phyloP scores from a whole-genome alignment of 2,329 filamentous ascomycete species.

The Xylariaceae sp. region DNA sequence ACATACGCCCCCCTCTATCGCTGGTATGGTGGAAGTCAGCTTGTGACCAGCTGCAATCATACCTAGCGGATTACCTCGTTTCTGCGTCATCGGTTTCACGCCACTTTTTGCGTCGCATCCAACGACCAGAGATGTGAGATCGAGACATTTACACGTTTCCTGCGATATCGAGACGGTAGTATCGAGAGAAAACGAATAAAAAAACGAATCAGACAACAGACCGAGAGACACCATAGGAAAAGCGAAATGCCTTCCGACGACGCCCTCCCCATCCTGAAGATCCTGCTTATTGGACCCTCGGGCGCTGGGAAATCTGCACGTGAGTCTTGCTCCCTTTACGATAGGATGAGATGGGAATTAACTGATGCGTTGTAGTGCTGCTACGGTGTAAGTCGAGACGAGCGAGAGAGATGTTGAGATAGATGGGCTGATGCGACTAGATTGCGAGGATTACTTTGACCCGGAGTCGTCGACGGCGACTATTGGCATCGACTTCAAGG shows the following conservation, averaged over 20 bases:
- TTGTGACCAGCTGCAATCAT: neutral
- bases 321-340: conserved; percentile 30
- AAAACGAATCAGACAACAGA: no score
- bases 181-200: no score
- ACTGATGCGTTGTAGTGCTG: conserved; percentile 37
- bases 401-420: no score
- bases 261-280: conserved; percentile 45
- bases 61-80: neutral
- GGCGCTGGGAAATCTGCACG: conserved; percentile 52
- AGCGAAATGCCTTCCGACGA: conserved; percentile 35
- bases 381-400: conserved; percentile 36
- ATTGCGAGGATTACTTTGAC: conserved; percentile 54
- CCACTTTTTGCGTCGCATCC: neutral
- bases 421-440: conserved; percentile 8
- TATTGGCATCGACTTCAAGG: conserved; percentile 54
- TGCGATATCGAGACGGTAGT: no score
- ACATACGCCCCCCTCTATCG: neutral
- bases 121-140: neutral
- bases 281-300: conserved; percentile 51
- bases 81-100: neutral
- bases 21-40: no score
- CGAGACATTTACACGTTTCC: neutral
- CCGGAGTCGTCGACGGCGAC: conserved; percentile 50
- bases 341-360: no score
- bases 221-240: neutral